These are phyloP conservation scores for Aspergillus sergii DNA, from an alignment of 2,329 filamentous ascomycete genomes.

Conservation along the genomic window DNA sequence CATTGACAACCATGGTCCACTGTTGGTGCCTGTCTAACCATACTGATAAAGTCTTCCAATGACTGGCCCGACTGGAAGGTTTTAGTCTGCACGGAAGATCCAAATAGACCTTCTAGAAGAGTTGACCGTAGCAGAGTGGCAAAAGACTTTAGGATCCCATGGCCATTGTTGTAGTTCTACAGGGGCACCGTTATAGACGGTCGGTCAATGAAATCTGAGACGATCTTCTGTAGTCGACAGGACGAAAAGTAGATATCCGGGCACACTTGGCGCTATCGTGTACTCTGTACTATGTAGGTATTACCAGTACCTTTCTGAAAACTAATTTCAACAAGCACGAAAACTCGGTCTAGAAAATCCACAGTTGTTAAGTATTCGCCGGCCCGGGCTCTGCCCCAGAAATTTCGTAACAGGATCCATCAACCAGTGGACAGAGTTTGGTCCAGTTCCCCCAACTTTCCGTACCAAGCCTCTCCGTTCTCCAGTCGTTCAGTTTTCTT, in stretches of 20 bases:
- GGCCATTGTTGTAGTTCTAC: background rate
- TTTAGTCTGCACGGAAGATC: constrained; percentile 25
- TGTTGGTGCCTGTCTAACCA: constrained; percentile 16
- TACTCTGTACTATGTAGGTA: background rate
- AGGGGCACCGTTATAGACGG: background rate
- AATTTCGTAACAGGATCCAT: constrained; percentile 26
- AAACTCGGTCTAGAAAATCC: constrained; percentile 13
- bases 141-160: background rate
- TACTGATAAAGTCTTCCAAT: constrained; percentile 15
- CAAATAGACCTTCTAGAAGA: constrained; percentile 24
- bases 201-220: background rate
- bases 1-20: constrained; percentile 14
- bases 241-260: background rate
- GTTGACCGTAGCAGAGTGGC: constrained; percentile 10
- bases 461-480: constrained; percentile 7
- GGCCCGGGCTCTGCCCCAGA: constrained; percentile 26
- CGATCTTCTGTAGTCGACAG: background rate
- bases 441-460: constrained; percentile 14
- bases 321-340: background rate
- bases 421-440: constrained; percentile 16
- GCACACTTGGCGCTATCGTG: background rate
- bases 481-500: constrained; percentile 7
- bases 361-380: constrained; percentile 11
- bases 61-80: constrained; percentile 14
- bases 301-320: background rate